These are phyloP conservation scores for Populus nigra DNA, from an alignment of 345 rosid genomes.

Conservation along the genomic window DNA sequence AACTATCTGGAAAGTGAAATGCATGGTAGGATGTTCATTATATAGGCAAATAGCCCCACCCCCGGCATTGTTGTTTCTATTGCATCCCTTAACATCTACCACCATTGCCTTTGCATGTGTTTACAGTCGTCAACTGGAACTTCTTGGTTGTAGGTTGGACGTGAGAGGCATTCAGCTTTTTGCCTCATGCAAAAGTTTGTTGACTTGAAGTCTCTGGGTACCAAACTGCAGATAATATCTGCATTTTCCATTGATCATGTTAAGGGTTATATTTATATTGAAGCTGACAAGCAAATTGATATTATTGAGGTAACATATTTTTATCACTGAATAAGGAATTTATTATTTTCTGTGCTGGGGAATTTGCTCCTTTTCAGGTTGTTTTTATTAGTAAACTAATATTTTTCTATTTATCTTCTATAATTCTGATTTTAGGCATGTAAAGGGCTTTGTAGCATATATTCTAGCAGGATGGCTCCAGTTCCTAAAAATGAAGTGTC, in stretches of 20 bases:
- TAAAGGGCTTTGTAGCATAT: conserved; percentile 60
- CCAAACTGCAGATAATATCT: conserved; percentile 60
- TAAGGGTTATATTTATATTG: conserved; percentile 75
- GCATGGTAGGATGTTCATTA: conserved; percentile 52
- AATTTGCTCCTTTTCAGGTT: neutral
- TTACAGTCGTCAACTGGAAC: conserved; percentile 9
- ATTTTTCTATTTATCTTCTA: neutral
- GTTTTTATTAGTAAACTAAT: neutral
- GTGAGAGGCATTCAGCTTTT: conserved; percentile 73
- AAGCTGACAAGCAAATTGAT: conserved; percentile 71
- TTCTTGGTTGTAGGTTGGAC: conserved; percentile 60
- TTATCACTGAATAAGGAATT: conserved; percentile 2
- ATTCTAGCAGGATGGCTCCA: conserved; percentile 52
- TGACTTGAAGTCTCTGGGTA: conserved; percentile 63
- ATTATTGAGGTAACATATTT: conserved; percentile 59
- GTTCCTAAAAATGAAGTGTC: conserved; percentile 66
- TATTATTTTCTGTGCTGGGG: neutral
- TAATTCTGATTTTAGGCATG: conserved; percentile 60
- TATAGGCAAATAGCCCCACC: neutral
- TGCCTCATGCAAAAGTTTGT: conserved; percentile 94
- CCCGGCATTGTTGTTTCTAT: neutral
- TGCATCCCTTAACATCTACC: neutral
- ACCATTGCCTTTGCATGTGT: neutral
- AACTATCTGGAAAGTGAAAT: conserved; percentile 84
- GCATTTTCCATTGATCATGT: conserved; percentile 71